Conservation (phyloP, 192 early-diverging fungal genomes). For the Coemansia nantahalensis region DNA sequence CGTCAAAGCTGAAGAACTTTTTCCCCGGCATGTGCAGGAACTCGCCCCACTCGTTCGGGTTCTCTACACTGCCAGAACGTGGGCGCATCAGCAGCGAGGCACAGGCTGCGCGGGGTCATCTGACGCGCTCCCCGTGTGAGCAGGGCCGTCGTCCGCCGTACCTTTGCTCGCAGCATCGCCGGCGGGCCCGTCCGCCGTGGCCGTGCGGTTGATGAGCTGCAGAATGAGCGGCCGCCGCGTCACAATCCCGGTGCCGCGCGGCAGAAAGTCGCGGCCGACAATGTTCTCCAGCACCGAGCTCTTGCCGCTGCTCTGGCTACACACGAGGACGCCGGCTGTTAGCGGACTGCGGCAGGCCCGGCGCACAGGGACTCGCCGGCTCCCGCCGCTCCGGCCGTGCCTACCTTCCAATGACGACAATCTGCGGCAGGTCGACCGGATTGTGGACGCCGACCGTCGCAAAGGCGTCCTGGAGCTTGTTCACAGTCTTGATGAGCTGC, state of each 20-base stretch:
- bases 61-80: constrained; percentile 47
- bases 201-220: constrained; percentile 94
- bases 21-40: constrained; percentile 97
- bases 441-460: constrained; percentile 86
- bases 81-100: too few species aligned
- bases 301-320: constrained; percentile 87
- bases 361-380: background rate
- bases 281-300: constrained; percentile 99
- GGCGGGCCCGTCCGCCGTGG: constrained; percentile 48
- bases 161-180: constrained; percentile 38
- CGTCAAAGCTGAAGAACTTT: constrained; percentile 94
- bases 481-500: constrained; percentile 65
- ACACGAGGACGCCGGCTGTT: too few species aligned
- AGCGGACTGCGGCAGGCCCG: too few species aligned
- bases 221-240: constrained; percentile 94
- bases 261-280: constrained; percentile 98
- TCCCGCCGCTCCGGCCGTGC: background rate
- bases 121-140: too few species aligned
- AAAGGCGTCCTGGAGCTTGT: constrained; percentile 88
- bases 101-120: too few species aligned
- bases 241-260: constrained; percentile 95
- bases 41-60: constrained; percentile 96
- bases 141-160: too few species aligned
- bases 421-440: constrained; percentile 86
- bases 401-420: constrained; percentile 75